Evolutionary conservation across 2,329 filamentous ascomycete genomes (phyloP), one percentile per base, ranked within the genome.

Genomic region (Trichoderma sp.): DNA sequence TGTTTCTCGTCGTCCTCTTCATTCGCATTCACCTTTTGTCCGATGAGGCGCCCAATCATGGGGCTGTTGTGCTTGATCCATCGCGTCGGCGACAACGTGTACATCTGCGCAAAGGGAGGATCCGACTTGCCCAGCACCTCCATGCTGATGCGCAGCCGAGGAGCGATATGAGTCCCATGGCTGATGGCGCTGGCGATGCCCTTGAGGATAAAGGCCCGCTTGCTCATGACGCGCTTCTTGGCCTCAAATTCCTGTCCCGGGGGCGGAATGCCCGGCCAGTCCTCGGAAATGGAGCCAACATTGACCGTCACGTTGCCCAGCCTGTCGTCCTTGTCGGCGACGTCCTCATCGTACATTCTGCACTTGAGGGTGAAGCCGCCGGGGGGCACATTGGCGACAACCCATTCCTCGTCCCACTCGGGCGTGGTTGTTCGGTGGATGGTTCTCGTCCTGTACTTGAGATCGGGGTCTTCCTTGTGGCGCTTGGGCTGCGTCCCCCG

Each of bases 51-150:
- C 3, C 95, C 95, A 71, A 97, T 93, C 83, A 97, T 87, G 4
- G 94, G 93, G 72, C 92, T 96, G 76, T 91, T 95, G 78, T 97
- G 95, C 74, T 92, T 92, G 72, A 91, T 90, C 88, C 89, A 97
- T 59, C 83, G 84, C 67, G 89, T 80, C 13, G 93, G 93, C 0
- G 92, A 94, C 37, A 96, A 74, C 0, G 95, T 97, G 79, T 94
- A 97, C 77, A 92, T 85, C 75, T 83, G 91, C 74, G 77, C 92
- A 84, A 81, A 89, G 76, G 81, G 92, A 77, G 79, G 89, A 76
- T 92, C 86, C 0, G 93, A 96, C 71, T 85, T 86, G 1, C 93
- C 94, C 16, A 97, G 79, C n/a, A 94, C 85, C 74, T 94, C 86
- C 27, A 94, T 88, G 76, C 92, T 95, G 70, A 97, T 76, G 68